Percentiles rank a stretch among this genome's conserved stretches.
phyloP scores from a whole-genome alignment of 768 basidiomycete species.

The Ramaria sp. region DNA sequence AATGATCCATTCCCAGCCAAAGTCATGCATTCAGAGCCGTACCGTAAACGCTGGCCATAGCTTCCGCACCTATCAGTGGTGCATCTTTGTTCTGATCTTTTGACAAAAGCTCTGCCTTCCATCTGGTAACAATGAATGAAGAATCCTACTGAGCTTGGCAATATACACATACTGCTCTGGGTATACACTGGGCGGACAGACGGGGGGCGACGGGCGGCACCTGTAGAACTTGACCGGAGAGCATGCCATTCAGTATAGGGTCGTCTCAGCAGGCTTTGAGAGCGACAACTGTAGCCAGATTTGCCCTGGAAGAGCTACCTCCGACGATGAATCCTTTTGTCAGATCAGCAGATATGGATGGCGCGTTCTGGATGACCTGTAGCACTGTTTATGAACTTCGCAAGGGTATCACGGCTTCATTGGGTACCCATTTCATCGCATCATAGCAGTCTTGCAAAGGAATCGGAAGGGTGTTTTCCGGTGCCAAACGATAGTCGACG shows the following conservation, averaged over 20 bases:
- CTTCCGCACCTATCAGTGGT: constrained; percentile 5
- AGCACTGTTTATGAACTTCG: neutral
- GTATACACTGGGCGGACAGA: constrained; percentile 14
- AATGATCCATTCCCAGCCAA: neutral
- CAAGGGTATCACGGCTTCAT: neutral
- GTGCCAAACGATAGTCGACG: constrained; percentile 13
- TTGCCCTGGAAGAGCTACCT: constrained; percentile 17
- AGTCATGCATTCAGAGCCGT: neutral
- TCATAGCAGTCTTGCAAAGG: constrained; percentile 15
- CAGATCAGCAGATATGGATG: constrained; percentile 10
- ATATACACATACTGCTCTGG: constrained; percentile 14
- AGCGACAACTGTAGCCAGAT: constrained; percentile 15
- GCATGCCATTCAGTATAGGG: constrained; percentile 11
- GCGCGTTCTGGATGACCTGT: constrained; percentile 8
- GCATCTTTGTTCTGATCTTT: constrained; percentile 15
- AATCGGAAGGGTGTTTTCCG: constrained; percentile 14
- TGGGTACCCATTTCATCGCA: constrained; percentile 17
- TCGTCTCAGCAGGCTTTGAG: constrained; percentile 17
- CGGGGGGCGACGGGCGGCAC: constrained; percentile 15
- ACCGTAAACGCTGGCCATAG: neutral
- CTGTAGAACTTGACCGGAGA: constrained; percentile 18
- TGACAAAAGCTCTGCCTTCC: constrained; percentile 14
- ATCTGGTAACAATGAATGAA: constrained; percentile 7
- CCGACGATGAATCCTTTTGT: constrained; percentile 18
- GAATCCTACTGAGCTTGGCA: too few species aligned